These are phyloP conservation scores for Nowakowskiella sp. DNA, from an alignment of 192 early-diverging fungal genomes.

Conservation along the genomic window DNA sequence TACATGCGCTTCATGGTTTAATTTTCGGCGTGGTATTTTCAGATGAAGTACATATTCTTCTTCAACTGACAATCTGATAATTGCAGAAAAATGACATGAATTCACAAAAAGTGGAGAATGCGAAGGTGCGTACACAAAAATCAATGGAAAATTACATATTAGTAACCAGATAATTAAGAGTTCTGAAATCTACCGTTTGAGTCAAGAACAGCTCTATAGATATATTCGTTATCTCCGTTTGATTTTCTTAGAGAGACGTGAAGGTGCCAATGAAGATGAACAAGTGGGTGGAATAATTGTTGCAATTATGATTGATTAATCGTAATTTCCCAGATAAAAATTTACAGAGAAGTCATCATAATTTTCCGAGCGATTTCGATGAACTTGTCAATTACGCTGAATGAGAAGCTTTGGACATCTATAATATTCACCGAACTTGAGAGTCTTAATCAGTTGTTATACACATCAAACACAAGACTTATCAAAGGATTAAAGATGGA, in stretches of 20 bases:
- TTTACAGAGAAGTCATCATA: constrained; percentile 60
- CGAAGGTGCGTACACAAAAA: too few species aligned
- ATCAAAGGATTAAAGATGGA: constrained; percentile 24
- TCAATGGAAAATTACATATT: too few species aligned
- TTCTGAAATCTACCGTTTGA: too few species aligned
- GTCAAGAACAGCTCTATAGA: too few species aligned
- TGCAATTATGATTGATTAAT: constrained; percentile 29
- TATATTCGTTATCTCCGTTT: constrained; percentile 60
- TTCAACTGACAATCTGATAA: background rate
- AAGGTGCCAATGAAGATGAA: constrained; percentile 30
- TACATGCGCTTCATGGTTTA: constrained; percentile 63
- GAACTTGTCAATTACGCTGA: constrained; percentile 10
- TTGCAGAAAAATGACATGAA: constrained; percentile 27
- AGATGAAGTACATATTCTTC: constrained; percentile 9
- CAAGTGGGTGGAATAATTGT: constrained; percentile 30
- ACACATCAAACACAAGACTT: constrained; percentile 33
- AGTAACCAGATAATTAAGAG: too few species aligned
- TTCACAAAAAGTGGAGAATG: background rate
- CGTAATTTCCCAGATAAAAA: background rate
- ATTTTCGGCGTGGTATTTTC: constrained; percentile 30
- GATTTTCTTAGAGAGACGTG: constrained; percentile 49
- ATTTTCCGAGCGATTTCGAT: constrained; percentile 53
- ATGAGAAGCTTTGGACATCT: constrained; percentile 36
- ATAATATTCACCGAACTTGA: constrained; percentile 51
- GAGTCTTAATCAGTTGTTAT: constrained; percentile 49